phyloP scores from a whole-genome alignment of 495 filamentous ascomycete genomes.

The Friedmanniomyces endolithicus region DNA sequence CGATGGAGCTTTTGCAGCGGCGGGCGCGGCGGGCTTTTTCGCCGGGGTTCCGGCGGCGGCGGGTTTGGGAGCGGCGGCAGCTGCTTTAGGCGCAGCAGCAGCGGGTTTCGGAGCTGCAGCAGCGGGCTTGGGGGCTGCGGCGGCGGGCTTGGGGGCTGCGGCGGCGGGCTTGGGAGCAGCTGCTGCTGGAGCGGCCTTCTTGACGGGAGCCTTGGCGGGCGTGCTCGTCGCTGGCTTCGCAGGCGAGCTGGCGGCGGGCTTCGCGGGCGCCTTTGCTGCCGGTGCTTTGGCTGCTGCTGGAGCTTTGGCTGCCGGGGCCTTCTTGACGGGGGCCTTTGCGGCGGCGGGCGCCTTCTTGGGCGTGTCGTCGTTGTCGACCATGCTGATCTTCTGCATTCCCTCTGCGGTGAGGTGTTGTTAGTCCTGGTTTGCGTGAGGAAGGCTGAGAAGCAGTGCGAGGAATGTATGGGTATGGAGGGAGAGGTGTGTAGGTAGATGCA shows the following conservation, averaged over 20 bases:
- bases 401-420: not conserved
- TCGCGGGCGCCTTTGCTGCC: constrained; percentile 2
- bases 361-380: constrained; percentile 18
- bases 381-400: constrained; percentile 12
- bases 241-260: not conserved
- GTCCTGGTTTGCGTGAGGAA: not conserved
- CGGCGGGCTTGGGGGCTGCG: not conserved
- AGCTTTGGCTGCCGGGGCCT: constrained; percentile 6
- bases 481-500: no score
- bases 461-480: no score
- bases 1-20: not conserved
- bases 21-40: not conserved
- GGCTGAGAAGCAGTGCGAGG: no score
- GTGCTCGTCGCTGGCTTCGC: constrained; percentile 1
- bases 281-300: constrained; percentile 7
- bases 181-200: no score
- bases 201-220: constrained; percentile 7
- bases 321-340: not conserved
- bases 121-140: constrained; percentile 3
- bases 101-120: not conserved
- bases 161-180: not conserved
- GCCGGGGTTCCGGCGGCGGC: not conserved
- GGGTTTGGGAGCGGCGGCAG: not conserved
- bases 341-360: constrained; percentile 12
- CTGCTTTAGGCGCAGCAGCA: not conserved